Conservation (phyloP, 2,329 filamentous ascomycete genomes). For the Aspergillus flavus region DNA sequence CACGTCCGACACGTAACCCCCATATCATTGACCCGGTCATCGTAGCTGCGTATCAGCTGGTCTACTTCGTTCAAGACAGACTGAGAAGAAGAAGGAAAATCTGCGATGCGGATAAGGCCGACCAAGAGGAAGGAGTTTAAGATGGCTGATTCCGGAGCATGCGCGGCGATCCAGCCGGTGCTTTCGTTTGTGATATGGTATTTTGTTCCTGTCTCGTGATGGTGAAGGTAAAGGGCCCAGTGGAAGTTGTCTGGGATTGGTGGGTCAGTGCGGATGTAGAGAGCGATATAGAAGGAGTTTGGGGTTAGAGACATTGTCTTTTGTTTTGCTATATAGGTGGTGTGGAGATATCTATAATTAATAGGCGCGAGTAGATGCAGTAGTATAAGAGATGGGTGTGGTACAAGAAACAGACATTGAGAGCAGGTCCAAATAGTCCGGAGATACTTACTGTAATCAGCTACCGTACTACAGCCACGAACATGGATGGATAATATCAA, state of each 20-base stretch:
- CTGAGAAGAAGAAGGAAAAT: constrained; percentile 16
- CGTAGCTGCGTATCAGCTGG: constrained; percentile 21
- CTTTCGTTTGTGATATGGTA: constrained; percentile 28
- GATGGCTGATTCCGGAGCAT: constrained; percentile 19
- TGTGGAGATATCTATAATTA: background rate
- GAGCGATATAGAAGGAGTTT: constrained; percentile 27
- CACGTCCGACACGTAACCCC: constrained; percentile 25
- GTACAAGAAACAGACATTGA: too few species aligned
- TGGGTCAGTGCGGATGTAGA: constrained; percentile 29
- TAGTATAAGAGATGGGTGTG: background rate
- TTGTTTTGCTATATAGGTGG: background rate
- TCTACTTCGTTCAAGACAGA: constrained; percentile 14
- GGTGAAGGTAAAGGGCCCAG: constrained; percentile 33
- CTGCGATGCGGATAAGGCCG: constrained; percentile 26
- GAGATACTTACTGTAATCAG: background rate
- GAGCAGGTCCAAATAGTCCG: background rate
- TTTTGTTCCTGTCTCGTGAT: constrained; percentile 19
- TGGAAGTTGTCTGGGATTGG: constrained; percentile 30
- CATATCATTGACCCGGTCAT: constrained; percentile 20
- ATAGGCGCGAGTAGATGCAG: background rate
- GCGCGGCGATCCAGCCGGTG: constrained; percentile 23
- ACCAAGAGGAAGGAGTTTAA: constrained; percentile 27
- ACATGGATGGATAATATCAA: constrained; percentile 10
- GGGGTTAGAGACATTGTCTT: background rate
- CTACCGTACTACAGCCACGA: background rate